Evolutionary conservation across 73 alveolate species (phyloP).

Genomic region (Paramecium tetraurelia): DNA sequence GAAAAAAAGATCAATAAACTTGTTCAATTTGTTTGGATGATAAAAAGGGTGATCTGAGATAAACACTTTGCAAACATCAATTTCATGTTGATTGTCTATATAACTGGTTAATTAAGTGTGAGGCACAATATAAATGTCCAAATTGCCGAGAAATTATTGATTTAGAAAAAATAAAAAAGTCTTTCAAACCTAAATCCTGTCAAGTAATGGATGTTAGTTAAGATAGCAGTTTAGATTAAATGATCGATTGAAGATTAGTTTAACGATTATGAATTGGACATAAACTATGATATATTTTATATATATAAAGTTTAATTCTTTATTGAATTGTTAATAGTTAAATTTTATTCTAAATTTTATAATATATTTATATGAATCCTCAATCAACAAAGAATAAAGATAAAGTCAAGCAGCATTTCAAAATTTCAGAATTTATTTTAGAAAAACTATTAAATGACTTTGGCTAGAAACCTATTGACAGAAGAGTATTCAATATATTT

Average conservation of each 20-base stretch:
- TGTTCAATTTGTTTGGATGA: constrained; percentile 2
- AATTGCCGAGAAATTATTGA: background rate
- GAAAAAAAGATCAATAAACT: background rate
- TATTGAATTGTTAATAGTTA: background rate
- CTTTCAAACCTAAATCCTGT: no score
- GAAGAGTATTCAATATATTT: background rate
- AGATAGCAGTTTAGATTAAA: no score
- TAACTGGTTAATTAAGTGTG: background rate
- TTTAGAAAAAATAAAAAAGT: background rate
- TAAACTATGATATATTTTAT: no score
- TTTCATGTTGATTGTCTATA: background rate
- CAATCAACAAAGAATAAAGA: background rate
- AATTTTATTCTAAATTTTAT: background rate
- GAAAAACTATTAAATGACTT: background rate
- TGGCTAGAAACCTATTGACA: background rate
- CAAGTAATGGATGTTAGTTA: background rate
- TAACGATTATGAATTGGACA: no score
- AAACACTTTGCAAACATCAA: background rate
- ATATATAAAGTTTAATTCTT: background rate
- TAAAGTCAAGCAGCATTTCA: background rate
- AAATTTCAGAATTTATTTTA: background rate
- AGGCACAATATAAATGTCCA: background rate
- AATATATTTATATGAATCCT: background rate
- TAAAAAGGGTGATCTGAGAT: background rate
- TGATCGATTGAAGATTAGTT: no score